Evolutionary conservation across 129 eudicot species (phyloP), one percentile per base, ranked within the genome.

Genomic region (Glebionis coronaria): DNA sequence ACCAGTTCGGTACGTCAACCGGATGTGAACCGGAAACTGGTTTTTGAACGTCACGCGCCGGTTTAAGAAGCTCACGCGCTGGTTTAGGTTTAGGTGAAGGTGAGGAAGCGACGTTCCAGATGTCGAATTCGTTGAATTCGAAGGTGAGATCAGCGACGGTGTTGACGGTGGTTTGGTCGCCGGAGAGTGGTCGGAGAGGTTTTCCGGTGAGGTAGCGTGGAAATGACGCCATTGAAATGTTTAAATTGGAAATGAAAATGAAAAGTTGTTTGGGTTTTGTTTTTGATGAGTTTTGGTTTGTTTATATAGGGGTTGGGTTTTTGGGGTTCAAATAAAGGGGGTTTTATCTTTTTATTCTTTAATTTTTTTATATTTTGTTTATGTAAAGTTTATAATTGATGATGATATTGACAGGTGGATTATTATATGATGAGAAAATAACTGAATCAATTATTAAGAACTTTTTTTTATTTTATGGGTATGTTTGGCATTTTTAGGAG

Each of bases 1-100:
- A 68, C 92, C 95, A 87, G 69, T 83, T 87, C 56, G 95, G 90
- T 16, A 83, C 73, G 55, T 83, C 83, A 50, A 81, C 90, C 80
- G 93, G 90, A 67, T 83, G 28, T 45, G 87, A 57, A 1, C 16
- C 81, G 44, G 80, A 54, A 67, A 82, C 63, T 15, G 65, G 45
- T 9, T 68, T 67, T 1, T 66, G 69, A 18, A 54, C 72, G 12
- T 59, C 74, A 1, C 27, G 35, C 63, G 67, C 45, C 68, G 76
- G 47, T 11, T 71, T 67, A 1, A 61, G 74, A 23, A 54, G 61
- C 23, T 59, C 74, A 1, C 27, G 25, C 63, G 67, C 45, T 61
- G 76, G 44, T 73, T 68, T 54, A 57, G 76, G 44, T 73, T 68
- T 54, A 57, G 78, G 1, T 77, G 81, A 12, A 67, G 93, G 87